Conservation (phyloP, 805 yeast genomes). For the Saccharomycopsis sp. region DNA sequence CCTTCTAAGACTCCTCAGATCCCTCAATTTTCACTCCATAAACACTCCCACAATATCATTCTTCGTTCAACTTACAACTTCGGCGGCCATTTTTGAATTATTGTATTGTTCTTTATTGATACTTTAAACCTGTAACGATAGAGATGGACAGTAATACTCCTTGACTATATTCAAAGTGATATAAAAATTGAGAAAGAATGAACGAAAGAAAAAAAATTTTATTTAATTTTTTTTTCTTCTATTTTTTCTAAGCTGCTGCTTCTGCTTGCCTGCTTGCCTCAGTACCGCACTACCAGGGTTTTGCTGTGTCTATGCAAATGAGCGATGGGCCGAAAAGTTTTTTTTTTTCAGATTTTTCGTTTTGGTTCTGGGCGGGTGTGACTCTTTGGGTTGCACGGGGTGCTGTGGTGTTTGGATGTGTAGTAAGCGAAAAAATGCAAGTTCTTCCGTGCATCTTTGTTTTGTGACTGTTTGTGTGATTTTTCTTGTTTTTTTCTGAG, state of each 20-base stretch:
- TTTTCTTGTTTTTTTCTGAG: too few relatives aligned
- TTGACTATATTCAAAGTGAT: not conserved
- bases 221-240: not conserved
- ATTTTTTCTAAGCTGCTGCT: not conserved
- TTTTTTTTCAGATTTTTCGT: not conserved
- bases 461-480: not conserved
- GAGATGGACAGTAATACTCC: slow-evolving; percentile 1
- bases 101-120: slow-evolving; percentile 1
- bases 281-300: not conserved
- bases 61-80: not conserved
- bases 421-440: too few relatives aligned
- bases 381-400: not conserved
- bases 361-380: not conserved
- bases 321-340: not conserved
- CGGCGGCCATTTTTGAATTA: slow-evolving; percentile 2
- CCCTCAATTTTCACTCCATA: not conserved
- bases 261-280: not conserved
- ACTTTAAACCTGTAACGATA: not conserved
- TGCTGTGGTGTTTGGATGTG: not conserved
- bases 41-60: not conserved
- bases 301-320: not conserved
- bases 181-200: not conserved
- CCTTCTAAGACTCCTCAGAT: not conserved
- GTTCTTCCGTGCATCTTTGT: not conserved
- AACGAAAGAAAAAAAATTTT: not conserved